Base-by-base conservation (phyloP, 2,329 filamentous ascomycete genomes). In the Tolypocladium sp. region DNA sequence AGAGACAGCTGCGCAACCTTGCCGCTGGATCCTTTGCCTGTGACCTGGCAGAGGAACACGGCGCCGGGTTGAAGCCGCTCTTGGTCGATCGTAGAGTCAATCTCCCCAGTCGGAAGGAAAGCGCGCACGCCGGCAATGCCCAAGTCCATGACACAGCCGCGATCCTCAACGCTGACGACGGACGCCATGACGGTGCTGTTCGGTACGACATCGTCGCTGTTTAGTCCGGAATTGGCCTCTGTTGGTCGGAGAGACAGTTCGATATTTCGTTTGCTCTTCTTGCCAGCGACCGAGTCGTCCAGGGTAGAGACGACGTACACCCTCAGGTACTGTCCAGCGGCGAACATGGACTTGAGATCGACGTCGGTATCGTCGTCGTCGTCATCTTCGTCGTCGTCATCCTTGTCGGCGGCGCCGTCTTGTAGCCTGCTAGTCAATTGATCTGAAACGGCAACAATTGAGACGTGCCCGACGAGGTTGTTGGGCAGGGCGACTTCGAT, bases 71-170 rank as follows among this genome's bases (percentile, higher is more conserved):
- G 88, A 52, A 97, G 79, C 56, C 83, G 82, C 20, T 86, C 81
- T 62, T 90, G 81, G 6, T 87, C 77, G 22, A 89, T 77, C 52
- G 78, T 79, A 37, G 82, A 71, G 56, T 90, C 89, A 22, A 97
- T 77, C 70, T 97, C 92, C 69, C 89, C 91, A 62, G 88, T 89
- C 6, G 91, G 84, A 69, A 99, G 80, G 75, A 99, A 99, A 3
- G 90, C 94, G 63, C 86, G 87, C 57, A 92, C 72, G 42, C 84
- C 81, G 41, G 86, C 79, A 8, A 97, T 78, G 22, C 91, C 91
- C 42, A 97, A 76, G 66, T 97, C 91, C 91, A 99, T 96, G 59
- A 97, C 84, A 60, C 94, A 82, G 62, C 94, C 94, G 69, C 96
- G 92, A 67, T 99, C 95, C 73, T 99, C 93, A n/a, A 95, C 88